A percentile compares a stretch with the other conserved stretches of the same genome.
These are phyloP conservation scores for Elsinoe perseae DNA, from an alignment of 2,329 filamentous ascomycete genomes.

Conservation along the genomic window DNA sequence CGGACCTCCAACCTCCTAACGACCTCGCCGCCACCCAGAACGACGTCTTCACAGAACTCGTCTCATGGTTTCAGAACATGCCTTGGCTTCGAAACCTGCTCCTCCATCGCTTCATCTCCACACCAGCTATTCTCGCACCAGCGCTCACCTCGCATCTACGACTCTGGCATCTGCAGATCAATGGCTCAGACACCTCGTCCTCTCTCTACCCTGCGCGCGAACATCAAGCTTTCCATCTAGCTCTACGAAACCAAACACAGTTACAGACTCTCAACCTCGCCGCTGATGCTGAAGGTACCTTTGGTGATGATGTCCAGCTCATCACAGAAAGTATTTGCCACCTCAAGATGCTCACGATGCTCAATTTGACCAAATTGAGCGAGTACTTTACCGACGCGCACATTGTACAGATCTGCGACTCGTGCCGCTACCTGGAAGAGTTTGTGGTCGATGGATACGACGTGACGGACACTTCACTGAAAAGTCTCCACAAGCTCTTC, in stretches of 20 bases:
- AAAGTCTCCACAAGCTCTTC: conserved; percentile 38
- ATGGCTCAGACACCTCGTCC: conserved; percentile 21
- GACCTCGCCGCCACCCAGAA: conserved; percentile 47
- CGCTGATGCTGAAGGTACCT: conserved; percentile 41
- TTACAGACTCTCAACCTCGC: conserved; percentile 41
- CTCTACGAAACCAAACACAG: conserved; percentile 43
- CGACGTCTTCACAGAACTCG: conserved; percentile 45
- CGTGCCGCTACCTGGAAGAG: conserved; percentile 46
- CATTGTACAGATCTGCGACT: conserved; percentile 40
- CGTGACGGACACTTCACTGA: conserved; percentile 43
- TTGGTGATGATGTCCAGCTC: conserved; percentile 41
- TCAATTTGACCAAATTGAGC: conserved; percentile 47
- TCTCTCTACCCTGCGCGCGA: conserved; percentile 40
- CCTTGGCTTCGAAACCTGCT: conserved; percentile 43
- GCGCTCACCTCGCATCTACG: conserved; percentile 42
- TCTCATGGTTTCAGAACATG: conserved; percentile 51
- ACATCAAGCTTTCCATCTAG: conserved; percentile 46
- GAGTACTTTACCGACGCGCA: conserved; percentile 46
- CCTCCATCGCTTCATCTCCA: conserved; percentile 46
- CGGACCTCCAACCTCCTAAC: conserved; percentile 37
- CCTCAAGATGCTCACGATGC: conserved; percentile 44
- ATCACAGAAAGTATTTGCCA: conserved; percentile 46
- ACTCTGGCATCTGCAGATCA: conserved; percentile 43
- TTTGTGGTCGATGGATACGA: conserved; percentile 51
- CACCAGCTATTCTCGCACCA: conserved; percentile 46